These are phyloP conservation scores for Anthracocystis panici-leucophaei DNA, from an alignment of 1,284 basidiomycete genomes.

Conservation along the genomic window DNA sequence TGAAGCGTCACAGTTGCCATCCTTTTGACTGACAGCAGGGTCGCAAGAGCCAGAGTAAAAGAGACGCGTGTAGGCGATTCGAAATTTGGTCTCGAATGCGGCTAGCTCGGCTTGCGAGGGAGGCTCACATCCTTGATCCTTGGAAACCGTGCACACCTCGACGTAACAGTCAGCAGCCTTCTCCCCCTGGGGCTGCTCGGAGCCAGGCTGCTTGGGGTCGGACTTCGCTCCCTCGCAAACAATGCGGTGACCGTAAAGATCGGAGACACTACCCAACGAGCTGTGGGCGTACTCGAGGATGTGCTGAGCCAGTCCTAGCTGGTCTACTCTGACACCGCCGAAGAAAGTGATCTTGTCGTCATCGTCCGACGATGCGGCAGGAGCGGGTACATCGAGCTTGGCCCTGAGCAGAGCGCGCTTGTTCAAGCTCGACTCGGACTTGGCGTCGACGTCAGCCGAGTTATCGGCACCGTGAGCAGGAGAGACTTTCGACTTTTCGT, in stretches of 20 bases:
- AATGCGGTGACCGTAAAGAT: no score
- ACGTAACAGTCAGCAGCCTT: no score
- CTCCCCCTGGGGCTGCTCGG: no score
- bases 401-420: slow-evolving; percentile 1
- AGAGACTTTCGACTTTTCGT: neutral
- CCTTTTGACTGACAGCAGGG: neutral
- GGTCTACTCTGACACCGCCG: neutral
- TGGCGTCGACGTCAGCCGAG: neutral
- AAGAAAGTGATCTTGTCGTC: neutral
- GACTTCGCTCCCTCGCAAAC: no score
- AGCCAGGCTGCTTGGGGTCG: no score
- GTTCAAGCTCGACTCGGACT: neutral
- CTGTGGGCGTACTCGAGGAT: no score
- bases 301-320: neutral
- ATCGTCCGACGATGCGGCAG: neutral
- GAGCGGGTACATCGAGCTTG: neutral
- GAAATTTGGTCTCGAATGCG: neutral
- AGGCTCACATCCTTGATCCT: neutral
- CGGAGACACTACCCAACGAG: neutral
- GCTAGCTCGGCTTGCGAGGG: neutral
- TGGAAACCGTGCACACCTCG: no score
- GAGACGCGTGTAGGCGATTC: neutral
- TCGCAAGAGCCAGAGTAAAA: neutral
- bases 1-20: neutral
- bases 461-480: neutral